Base-by-base conservation (phyloP, 192 early-diverging fungal genomes). In the Chytriomyces sp. region DNA sequence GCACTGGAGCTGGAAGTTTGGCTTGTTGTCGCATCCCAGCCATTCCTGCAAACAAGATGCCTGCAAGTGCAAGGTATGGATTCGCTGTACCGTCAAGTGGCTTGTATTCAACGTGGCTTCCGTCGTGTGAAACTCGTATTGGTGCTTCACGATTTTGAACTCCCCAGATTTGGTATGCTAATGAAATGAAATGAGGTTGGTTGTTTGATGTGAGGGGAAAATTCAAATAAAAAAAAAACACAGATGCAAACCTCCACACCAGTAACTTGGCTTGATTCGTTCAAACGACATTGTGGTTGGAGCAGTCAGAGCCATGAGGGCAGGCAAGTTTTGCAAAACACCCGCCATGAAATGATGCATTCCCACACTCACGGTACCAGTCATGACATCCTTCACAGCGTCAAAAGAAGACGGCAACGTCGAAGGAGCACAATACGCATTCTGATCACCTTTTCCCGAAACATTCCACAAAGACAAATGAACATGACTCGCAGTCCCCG, bases 141-240 rank as follows among this genome's bases (percentile, higher is more conserved):
- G 67, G 43, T 8, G 43, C 45, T 68, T 68, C 67, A 13, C 45
- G 26, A 28, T 68, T 68, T 24, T 68, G 13, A 13, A 68, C 28
- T 68, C 67, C 67, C 67, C 67, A 68, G 67, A 35, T 18, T 68
- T 68, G 67, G 67, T 68, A 68, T 10, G 66, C 66, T n/a, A n/a
- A n/a, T n/a, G n/a, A n/a, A n/a, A n/a, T n/a, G n/a, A 57, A 11
- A 57, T 57, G 9, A n/a, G n/a, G 53, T 57, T 57, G n/a, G n/a
- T n/a, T n/a, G n/a, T n/a, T n/a, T n/a, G n/a, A n/a, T n/a, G n/a
- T n/a, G n/a, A n/a, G n/a, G n/a, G n/a, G 10, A 57, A 57, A n/a
- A 57, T 9, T 9, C 53, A 57, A n/a, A 57, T 57, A 57, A 57
- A 57, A 11, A 57, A 18, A 16, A 59, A 59, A 59, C 0, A 2